phyloP scores from a whole-genome alignment of 805 yeast species.

The Zygotorulaspora sp. region DNA sequence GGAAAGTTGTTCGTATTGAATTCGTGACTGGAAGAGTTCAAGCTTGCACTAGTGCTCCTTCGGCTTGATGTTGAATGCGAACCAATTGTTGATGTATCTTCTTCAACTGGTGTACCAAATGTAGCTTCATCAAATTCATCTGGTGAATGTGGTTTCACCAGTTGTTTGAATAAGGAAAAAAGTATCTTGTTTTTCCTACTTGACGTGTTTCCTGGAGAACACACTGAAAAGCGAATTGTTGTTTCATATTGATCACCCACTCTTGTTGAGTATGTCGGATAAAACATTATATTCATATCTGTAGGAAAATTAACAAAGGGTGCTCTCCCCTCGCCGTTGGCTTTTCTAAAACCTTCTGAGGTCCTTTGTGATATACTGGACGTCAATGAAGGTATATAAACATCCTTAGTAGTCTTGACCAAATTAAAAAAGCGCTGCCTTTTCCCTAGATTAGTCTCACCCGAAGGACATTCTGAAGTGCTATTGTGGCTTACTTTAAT shows the following conservation, averaged over 20 bases:
- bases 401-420: conserved; percentile 52
- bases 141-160: conserved; percentile 16
- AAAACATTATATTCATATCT: conserved; percentile 57
- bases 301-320: conserved; percentile 40
- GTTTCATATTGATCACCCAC: conserved; percentile 42
- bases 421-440: conserved; percentile 48
- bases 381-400: conserved; percentile 50
- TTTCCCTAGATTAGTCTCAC: conserved; percentile 22
- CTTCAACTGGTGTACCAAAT: conserved; percentile 8
- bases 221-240: conserved; percentile 67
- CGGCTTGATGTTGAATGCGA: conserved; percentile 15
- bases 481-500: conserved; percentile 5
- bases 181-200: conserved; percentile 67
- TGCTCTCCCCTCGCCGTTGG: conserved; percentile 15
- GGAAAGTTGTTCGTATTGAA: conserved; percentile 4
- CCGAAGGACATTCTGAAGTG: not conserved
- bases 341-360: conserved; percentile 37
- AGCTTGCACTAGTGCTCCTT: conserved; percentile 4
- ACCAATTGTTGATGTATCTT: conserved; percentile 5
- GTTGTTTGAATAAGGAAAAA: conserved; percentile 62
- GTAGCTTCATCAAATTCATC: conserved; percentile 6
- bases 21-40: not conserved
- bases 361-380: conserved; percentile 48
- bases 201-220: conserved; percentile 58
- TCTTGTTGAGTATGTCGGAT: conserved; percentile 50